Conservation (phyloP, 441 rosid species). For the Syzygium malaccense region DNA sequence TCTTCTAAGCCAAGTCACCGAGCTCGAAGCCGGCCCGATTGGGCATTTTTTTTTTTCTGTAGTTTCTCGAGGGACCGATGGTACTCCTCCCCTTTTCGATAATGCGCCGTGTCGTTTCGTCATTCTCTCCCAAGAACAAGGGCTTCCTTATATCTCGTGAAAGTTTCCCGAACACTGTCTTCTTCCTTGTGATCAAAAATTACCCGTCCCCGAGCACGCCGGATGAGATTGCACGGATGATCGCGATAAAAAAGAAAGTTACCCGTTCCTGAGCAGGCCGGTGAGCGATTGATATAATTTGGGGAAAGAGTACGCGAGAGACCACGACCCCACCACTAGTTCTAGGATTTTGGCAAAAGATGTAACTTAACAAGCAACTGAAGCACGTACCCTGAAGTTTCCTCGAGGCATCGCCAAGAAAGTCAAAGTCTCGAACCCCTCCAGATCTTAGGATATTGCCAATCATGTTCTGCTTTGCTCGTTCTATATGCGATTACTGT, state of each 20-base stretch:
- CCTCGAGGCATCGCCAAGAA: background rate
- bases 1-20: background rate
- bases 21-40: background rate
- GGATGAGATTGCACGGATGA: background rate
- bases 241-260: too few relatives aligned
- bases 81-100: background rate
- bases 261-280: background rate
- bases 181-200: background rate
- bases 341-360: background rate
- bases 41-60: background rate
- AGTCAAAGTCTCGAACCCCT: background rate
- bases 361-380: background rate
- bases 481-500: background rate
- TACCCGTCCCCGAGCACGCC: background rate
- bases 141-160: background rate
- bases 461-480: background rate
- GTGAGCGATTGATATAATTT: background rate
- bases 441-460: background rate
- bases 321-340: background rate
- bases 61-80: background rate
- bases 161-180: background rate
- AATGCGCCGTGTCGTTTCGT: background rate
- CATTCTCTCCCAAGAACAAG: background rate
- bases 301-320: background rate
- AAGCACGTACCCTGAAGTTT: background rate